Percentiles rank a stretch among this genome's conserved stretches.
These are phyloP conservation scores for Chrysoporthe deuterocubensis DNA, from an alignment of 2,329 filamentous ascomycete species.

Conservation along the genomic window DNA sequence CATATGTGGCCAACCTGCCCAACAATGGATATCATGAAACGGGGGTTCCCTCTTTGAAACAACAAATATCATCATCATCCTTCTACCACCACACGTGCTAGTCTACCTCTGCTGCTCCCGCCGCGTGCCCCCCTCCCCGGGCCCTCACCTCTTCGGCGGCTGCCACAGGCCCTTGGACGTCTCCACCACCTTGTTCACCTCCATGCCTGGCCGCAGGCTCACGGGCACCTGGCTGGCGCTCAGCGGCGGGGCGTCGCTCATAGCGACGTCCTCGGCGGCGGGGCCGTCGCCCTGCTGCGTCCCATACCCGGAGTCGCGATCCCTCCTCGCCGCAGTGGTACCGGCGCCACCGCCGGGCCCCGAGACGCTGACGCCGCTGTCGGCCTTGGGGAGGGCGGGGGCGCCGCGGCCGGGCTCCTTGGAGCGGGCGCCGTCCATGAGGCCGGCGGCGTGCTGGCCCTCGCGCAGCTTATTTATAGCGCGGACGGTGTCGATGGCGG, in stretches of 20 bases:
- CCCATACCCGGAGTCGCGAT: conserved; percentile 57
- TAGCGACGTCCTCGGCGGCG: conserved; percentile 49
- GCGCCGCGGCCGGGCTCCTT: conserved; percentile 49
- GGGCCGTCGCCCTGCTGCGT: conserved; percentile 42
- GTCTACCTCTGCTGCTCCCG: background rate
- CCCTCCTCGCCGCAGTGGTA: conserved; percentile 39
- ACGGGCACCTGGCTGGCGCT: conserved; percentile 46
- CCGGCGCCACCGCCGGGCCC: conserved; percentile 32
- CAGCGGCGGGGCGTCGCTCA: conserved; percentile 48
- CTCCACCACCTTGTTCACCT: conserved; percentile 62
- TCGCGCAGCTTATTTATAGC: conserved; percentile 74
- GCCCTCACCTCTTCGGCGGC: conserved; percentile 24
- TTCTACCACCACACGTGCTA: too few relatives aligned
- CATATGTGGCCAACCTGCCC: conserved; percentile 18
- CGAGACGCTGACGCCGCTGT: conserved; percentile 46
- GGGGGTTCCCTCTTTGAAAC: background rate
- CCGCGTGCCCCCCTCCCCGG: background rate
- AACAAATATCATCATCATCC: background rate
- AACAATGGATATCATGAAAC: conserved; percentile 27
- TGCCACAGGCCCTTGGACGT: conserved; percentile 68
- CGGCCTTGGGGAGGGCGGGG: conserved; percentile 43
- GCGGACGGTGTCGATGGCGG: conserved; percentile 71
- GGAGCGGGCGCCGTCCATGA: conserved; percentile 65
- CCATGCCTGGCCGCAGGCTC: conserved; percentile 58
- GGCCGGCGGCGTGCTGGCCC: conserved; percentile 54